These are phyloP conservation scores for Flaveria trinervia DNA, from an alignment of 129 eudicot genomes.

Conservation along the genomic window DNA sequence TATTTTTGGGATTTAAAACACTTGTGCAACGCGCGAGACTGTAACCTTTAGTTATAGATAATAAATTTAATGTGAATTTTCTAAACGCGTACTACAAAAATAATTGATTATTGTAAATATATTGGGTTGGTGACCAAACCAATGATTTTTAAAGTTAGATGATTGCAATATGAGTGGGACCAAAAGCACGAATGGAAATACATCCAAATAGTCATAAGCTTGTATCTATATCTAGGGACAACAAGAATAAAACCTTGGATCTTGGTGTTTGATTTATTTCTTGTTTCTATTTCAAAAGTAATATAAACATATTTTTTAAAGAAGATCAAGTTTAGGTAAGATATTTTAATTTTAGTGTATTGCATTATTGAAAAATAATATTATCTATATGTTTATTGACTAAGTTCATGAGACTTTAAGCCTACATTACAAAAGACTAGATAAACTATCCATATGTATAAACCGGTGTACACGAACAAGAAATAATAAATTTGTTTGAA, in stretches of 20 bases:
- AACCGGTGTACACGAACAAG: too few species aligned
- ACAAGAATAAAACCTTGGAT: constrained; percentile 3
- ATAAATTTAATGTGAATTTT: too few species aligned
- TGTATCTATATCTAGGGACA: constrained; percentile 12
- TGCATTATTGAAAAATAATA: background rate
- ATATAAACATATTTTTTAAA: background rate
- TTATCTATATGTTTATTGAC: background rate
- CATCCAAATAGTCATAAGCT: constrained; percentile 20
- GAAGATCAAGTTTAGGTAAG: constrained; percentile 5
- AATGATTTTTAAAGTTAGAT: constrained; percentile 16
- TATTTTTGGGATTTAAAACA: too few species aligned
- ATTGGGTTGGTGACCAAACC: constrained; percentile 21
- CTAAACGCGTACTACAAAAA: too few species aligned
- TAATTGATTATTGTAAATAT: background rate
- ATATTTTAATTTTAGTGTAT: background rate
- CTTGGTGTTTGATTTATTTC: background rate
- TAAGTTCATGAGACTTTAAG: background rate
- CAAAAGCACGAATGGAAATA: constrained; percentile 4
- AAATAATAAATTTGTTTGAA: too few species aligned
- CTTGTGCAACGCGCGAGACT: too few species aligned
- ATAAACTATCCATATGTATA: constrained; percentile 40
- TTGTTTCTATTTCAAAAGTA: constrained; percentile 1
- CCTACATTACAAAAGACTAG: too few species aligned
- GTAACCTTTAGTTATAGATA: too few species aligned
- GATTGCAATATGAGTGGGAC: background rate